A percentile compares a stretch with the other conserved stretches of the same genome.
These are phyloP conservation scores for Saccharum hybrid DNA, from an alignment of 202 grass and related monocot genomes.

Conservation along the genomic window DNA sequence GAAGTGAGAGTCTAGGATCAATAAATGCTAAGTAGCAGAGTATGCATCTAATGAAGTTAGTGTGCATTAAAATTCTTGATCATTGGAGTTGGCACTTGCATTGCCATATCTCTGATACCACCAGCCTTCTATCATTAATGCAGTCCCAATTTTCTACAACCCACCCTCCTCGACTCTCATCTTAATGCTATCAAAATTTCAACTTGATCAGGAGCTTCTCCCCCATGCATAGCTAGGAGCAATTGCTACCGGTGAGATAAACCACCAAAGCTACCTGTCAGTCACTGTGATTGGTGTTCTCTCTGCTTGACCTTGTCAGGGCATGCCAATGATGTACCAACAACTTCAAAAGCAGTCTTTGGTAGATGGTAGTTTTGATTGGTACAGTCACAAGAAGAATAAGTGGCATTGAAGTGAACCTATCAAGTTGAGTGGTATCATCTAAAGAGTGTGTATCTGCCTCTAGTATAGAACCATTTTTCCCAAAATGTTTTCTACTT, in stretches of 20 bases:
- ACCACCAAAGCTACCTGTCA: background rate
- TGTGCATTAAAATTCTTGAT: background rate
- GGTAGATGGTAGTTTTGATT: background rate
- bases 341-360: background rate
- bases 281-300: background rate
- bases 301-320: too few species aligned
- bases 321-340: background rate
- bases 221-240: too few species aligned
- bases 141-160: background rate
- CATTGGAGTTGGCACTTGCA: background rate
- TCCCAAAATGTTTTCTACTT: too few species aligned
- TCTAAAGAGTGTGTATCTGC: background rate
- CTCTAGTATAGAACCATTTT: too few species aligned
- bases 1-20: background rate
- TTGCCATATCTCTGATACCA: background rate
- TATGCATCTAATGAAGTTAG: slow-evolving; percentile 17
- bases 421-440: background rate
- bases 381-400: background rate
- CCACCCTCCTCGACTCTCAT: background rate
- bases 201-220: background rate
- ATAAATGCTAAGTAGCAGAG: slow-evolving; percentile 6
- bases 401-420: slow-evolving; percentile 22
- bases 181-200: slow-evolving; percentile 15
- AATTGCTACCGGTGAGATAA: too few species aligned
- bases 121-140: background rate